Percentiles rank a stretch among this genome's conserved stretches.
phyloP scores from a whole-genome alignment of 148 eudicot genomes.

The Silene latifolia region DNA sequence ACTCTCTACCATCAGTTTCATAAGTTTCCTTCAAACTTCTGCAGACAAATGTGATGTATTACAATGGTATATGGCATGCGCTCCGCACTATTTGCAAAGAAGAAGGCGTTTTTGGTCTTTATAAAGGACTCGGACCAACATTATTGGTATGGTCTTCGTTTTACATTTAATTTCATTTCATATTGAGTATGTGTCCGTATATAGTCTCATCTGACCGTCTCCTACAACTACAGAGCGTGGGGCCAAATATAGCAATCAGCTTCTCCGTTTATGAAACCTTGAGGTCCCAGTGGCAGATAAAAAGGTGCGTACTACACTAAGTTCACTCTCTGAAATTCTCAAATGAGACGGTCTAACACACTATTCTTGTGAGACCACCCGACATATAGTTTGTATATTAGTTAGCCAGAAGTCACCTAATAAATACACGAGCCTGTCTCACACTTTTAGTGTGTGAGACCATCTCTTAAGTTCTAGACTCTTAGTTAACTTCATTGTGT shows the following conservation, averaged over 20 bases:
- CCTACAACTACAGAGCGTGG: conserved; percentile 71
- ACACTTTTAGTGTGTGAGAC: background rate
- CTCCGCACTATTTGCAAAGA: conserved; percentile 68
- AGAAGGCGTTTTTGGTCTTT: conserved; percentile 75
- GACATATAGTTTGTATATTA: background rate
- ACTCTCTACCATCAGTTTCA: background rate
- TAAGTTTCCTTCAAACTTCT: conserved; percentile 5
- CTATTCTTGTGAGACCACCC: background rate
- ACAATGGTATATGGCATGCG: conserved; percentile 84
- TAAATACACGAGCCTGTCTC: background rate
- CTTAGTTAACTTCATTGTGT: background rate
- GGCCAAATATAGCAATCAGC: conserved; percentile 92
- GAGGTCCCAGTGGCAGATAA: conserved; percentile 67
- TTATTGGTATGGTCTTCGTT: conserved; percentile 55
- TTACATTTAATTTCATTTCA: background rate
- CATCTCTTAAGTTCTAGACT: background rate
- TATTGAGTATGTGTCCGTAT: background rate
- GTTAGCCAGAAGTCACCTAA: background rate
- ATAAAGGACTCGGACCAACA: conserved; percentile 94
- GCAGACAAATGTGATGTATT: conserved; percentile 82
- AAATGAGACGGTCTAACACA: background rate
- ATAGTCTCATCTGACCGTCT: background rate
- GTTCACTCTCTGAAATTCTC: background rate
- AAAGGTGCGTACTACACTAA: conserved; percentile 42
- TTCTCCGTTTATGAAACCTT: conserved; percentile 88